Percentiles rank a stretch among this genome's conserved stretches.
phyloP scores from a whole-genome alignment of 179 eudicot genomes.

The Pouteria campechiana region DNA sequence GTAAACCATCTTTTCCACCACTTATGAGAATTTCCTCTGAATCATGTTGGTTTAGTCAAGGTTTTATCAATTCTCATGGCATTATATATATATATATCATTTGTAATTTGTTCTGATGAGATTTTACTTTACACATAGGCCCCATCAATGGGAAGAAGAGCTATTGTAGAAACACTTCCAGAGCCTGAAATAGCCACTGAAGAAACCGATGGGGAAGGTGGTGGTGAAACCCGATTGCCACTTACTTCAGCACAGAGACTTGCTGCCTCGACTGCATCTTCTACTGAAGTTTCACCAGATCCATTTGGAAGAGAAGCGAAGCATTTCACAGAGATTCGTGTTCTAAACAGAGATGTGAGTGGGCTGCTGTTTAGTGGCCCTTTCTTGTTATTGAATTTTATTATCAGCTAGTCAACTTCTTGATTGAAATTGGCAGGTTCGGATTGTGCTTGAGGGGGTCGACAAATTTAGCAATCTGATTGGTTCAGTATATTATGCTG shows the following conservation, averaged over 20 bases:
- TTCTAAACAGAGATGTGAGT: constrained; percentile 84
- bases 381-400: neutral
- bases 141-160: constrained; percentile 88
- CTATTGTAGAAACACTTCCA: constrained; percentile 30
- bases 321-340: constrained; percentile 89
- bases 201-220: constrained; percentile 54
- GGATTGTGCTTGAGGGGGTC: constrained; percentile 72
- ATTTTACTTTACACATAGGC: constrained; percentile 28
- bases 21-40: no score
- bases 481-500: constrained; percentile 81
- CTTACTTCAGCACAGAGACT: constrained; percentile 81
- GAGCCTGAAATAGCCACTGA: constrained; percentile 32
- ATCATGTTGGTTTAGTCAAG: no score
- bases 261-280: constrained; percentile 46
- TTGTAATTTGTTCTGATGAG: no score
- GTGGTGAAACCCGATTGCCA: constrained; percentile 42
- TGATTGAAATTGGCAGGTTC: constrained; percentile 43
- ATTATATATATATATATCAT: no score
- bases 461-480: constrained; percentile 78
- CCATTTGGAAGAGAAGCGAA: constrained; percentile 90
- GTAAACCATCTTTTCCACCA: constrained; percentile 28
- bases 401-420: constrained; percentile 2
- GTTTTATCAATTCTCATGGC: no score
- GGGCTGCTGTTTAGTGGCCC: neutral
- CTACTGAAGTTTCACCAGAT: constrained; percentile 57